Percentiles rank a stretch among this genome's conserved stretches.
Conservation (phyloP, 2,329 filamentous ascomycete species). For the Curvularia verruculosa region DNA sequence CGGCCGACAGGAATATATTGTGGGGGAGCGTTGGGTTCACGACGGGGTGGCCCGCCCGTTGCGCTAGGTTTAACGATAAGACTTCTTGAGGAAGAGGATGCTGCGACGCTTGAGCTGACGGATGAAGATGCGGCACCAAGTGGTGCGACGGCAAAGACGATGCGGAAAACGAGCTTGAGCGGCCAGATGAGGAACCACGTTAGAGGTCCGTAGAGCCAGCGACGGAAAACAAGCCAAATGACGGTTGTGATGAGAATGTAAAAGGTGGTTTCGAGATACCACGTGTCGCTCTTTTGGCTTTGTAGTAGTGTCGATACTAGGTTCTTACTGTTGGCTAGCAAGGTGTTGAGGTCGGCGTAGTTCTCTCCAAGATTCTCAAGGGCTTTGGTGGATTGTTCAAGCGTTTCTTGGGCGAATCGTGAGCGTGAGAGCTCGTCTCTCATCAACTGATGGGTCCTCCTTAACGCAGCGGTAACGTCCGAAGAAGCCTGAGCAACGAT, state of each 20-base stretch:
- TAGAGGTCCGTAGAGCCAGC: slow-evolving; percentile 84
- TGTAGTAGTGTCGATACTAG: slow-evolving; percentile 79
- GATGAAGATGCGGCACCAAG: slow-evolving; percentile 50
- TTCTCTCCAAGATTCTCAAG: slow-evolving; percentile 80
- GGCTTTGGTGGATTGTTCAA: slow-evolving; percentile 82
- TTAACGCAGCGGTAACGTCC: slow-evolving; percentile 83
- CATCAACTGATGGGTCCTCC: slow-evolving; percentile 86
- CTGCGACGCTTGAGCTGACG: slow-evolving; percentile 24
- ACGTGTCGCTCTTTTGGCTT: slow-evolving; percentile 95
- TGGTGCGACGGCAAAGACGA: slow-evolving; percentile 63
- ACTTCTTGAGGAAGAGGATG: slow-evolving; percentile 34
- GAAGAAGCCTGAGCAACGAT: slow-evolving; percentile 75
- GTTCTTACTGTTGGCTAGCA: slow-evolving; percentile 75
- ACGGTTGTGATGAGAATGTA: slow-evolving; percentile 80
- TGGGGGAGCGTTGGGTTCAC: slow-evolving; percentile 39
- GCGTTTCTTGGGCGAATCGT: slow-evolving; percentile 86
- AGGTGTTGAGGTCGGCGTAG: slow-evolving; percentile 78
- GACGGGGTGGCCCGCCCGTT: slow-evolving; percentile 43
- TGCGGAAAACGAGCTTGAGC: slow-evolving; percentile 68
- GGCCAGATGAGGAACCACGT: slow-evolving; percentile 91
- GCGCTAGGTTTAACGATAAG: slow-evolving; percentile 56
- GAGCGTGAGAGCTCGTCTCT: slow-evolving; percentile 82
- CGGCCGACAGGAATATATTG: slow-evolving; percentile 56
- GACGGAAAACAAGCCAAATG: slow-evolving; percentile 82
- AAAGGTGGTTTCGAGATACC: slow-evolving; percentile 92